Evolutionary conservation across 164 flowering plant genomes (phyloP).

Genomic region (Nymphaea colorata): DNA sequence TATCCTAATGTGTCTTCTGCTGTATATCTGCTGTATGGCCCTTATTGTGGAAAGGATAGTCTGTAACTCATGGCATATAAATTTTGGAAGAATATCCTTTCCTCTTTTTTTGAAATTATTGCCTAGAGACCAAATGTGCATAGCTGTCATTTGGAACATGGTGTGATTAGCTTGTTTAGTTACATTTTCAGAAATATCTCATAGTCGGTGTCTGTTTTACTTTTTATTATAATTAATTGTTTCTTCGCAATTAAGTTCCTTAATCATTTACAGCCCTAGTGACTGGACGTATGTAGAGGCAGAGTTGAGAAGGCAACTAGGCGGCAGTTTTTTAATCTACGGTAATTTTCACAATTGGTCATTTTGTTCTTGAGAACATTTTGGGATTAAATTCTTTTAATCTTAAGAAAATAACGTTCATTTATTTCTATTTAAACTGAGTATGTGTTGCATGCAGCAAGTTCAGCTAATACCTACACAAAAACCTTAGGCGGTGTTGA

Average conservation of each 20-base stretch:
- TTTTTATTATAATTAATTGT: too few relatives aligned
- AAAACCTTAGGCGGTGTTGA: constrained; percentile 90
- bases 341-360: constrained; percentile 25
- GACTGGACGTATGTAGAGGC: constrained; percentile 88
- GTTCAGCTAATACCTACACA: constrained; percentile 69
- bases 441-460: constrained; percentile 36
- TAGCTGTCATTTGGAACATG: neutral
- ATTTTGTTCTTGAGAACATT: too few relatives aligned
- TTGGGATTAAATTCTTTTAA: too few relatives aligned
- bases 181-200: neutral
- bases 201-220: neutral
- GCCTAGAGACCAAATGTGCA: neutral
- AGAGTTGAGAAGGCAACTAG: constrained; percentile 71
- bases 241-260: neutral
- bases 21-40: too few relatives aligned
- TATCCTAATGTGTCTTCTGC: too few relatives aligned
- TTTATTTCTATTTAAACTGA: neutral
- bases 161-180: neutral
- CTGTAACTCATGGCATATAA: too few relatives aligned
- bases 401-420: too few relatives aligned
- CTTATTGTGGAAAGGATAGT: too few relatives aligned
- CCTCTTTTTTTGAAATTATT: too few relatives aligned
- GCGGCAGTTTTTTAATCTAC: constrained; percentile 63
- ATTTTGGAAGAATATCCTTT: too few relatives aligned
- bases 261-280: constrained; percentile 61